These are phyloP conservation scores for Pseudogymnoascus verrucosus DNA, from an alignment of 2,329 filamentous ascomycete species.

Conservation along the genomic window DNA sequence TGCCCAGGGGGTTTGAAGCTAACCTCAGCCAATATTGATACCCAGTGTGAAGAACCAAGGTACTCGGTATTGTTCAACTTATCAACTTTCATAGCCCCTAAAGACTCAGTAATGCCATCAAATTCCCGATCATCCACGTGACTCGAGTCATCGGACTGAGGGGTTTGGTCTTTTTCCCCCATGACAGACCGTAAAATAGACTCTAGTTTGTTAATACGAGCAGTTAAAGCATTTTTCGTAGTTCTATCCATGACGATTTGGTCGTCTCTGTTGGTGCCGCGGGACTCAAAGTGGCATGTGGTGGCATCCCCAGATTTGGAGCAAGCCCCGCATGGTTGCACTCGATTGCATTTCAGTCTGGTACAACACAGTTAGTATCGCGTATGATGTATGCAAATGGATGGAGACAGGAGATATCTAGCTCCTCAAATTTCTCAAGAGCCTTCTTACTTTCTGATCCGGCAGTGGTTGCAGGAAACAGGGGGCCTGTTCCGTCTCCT, in stretches of 20 bases:
- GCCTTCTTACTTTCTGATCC: constrained; percentile 1
- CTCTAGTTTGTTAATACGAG: constrained; percentile 14
- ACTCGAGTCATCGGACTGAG: neutral
- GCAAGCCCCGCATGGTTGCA: constrained; percentile 16
- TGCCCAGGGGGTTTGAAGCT: neutral
- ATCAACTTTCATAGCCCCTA: constrained; percentile 15
- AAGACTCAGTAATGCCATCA: constrained; percentile 8
- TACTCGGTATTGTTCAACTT: constrained; percentile 11
- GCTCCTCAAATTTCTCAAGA: neutral
- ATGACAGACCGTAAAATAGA: constrained; percentile 12
- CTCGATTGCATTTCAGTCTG: constrained; percentile 9
- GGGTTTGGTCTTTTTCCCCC: neutral
- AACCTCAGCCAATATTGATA: constrained; percentile 15
- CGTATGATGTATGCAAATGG: neutral
- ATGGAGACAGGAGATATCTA: neutral
- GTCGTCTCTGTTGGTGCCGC: neutral
- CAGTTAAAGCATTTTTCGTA: constrained; percentile 8
- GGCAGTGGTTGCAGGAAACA: constrained; percentile 7
- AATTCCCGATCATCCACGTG: neutral
- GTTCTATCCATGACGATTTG: constrained; percentile 4
- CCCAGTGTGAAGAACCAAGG: constrained; percentile 13
- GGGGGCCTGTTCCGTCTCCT: neutral
- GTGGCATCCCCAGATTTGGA: constrained; percentile 13
- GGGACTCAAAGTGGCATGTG: constrained; percentile 13
- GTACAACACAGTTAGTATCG: neutral